Base-by-base conservation (phyloP, 371 early-diverging fungal species). In the Rhizopus sp. region DNA sequence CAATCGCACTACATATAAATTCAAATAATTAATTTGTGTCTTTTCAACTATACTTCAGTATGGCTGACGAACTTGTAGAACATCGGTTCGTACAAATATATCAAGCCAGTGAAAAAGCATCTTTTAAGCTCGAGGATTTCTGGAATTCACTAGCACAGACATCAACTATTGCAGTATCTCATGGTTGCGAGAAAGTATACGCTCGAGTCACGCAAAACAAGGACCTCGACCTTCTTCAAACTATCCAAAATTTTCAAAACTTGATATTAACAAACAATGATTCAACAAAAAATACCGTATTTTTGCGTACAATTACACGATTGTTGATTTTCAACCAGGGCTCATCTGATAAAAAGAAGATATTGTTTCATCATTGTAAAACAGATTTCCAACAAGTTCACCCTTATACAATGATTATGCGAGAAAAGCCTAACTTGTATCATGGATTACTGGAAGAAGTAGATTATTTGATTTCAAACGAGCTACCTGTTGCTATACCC, bases 101-200 rank as follows among this genome's bases (percentile, higher is more conserved):
- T 47, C 12, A 47, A 10, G 47, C 47, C 4, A 8, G n/a, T 29
- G 47, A 47, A 30, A 47, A 13, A 8, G 23, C 29, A 23, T 4
- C 30, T 7, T 47, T 31, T 23, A 5, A 29, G n/a, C 35, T 17
- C 8, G 57, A 63, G 8, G 53, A 52, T 7, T 38, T 65, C 7
- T 75, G 72, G 76, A 30, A 59, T 3, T 23, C 53, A 3, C 17
- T 70, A 41, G 61, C 64, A 3, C 54, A 55, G 12, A 31, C 56
- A 15, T 60, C 72, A 2, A 41, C 63, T 2, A 73, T 77, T 57
- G 74, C 72, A 6, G 57, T 62, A 1, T 77, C 77, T 4, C 68
- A 69, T 46, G 58, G 62, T 13, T 77, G 77, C 49, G 60, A 65
- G 8, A 64, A 60, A 33, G 46, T 73, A 9, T 50, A 63, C n/a